Base-by-base conservation (phyloP, 2,329 filamentous ascomycete genomes). In the Hymenoscyphus repandus region DNA sequence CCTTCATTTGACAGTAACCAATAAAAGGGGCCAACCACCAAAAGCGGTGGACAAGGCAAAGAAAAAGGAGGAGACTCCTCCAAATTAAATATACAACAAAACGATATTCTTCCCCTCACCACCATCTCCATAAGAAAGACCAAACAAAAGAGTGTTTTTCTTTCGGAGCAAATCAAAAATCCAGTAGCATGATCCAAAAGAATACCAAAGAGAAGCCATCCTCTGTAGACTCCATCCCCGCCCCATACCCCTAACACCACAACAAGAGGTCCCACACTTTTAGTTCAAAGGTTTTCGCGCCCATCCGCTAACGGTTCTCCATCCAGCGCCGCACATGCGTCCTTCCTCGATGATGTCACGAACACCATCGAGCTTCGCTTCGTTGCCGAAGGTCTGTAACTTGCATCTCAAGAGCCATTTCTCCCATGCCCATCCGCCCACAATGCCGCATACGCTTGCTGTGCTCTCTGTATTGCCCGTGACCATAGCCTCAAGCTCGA, bases 401-500 rank as follows among this genome's bases (percentile, higher is more conserved):
- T 93, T 88, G 62, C 92, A 79, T 64, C 90, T 88, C 59, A 96
- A 72, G 68, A 97, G 79, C 93, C 93, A 99, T 67, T 89, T 87
- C 77, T 99, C 93, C 92, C 91, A 99, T 67, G 85, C 84, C 84
- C 90, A 93, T 22, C 86, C 85, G 4, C 90, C 93, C 1, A 92
- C 82, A 37, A 97, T 72, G 17, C 91, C 91, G 11, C 88, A 86
- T 58, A 96, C 75, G 60, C 80, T 83, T 1, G 88, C 88, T 12
- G 85, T 80, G 64, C 83, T 80, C 45, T 83, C 80, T 0, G 86
- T 90, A 61, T 79, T 86, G 6, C 87, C 87, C n/a, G 70, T 68
- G 0, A 82, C 74, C 65, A 80, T 76, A 15, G 84, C 83, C 55
- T 88, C 83, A 58, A 82, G 74, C 58, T 78, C 74, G 53, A 76